Conservation (phyloP, 306 rosid genomes). For the Cucumis hystrix region DNA sequence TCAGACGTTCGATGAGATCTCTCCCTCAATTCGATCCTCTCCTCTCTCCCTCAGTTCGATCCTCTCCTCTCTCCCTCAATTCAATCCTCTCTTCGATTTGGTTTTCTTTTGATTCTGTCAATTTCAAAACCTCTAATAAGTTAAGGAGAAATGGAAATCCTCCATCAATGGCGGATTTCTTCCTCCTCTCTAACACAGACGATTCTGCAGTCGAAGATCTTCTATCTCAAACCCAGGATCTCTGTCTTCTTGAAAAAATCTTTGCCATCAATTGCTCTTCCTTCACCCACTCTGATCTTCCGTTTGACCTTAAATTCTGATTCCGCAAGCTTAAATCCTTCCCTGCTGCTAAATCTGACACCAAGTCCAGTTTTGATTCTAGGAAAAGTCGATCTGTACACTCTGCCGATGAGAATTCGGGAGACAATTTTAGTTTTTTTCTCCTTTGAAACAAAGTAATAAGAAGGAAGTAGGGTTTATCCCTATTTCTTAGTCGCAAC, state of each 20-base stretch:
- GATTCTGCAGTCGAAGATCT: conserved; percentile 56
- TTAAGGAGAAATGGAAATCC: too few species aligned
- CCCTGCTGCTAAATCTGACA: conserved; percentile 25
- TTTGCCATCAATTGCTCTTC: conserved; percentile 64
- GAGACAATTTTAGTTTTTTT: conserved; percentile 9
- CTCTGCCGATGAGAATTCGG: conserved; percentile 1
- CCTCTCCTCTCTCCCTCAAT: too few species aligned
- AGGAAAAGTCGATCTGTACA: neutral
- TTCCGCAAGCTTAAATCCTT: conserved; percentile 68
- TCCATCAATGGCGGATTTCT: conserved; percentile 38
- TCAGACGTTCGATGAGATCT: too few species aligned
- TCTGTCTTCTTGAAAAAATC: too few species aligned
- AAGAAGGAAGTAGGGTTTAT: conserved; percentile 1
- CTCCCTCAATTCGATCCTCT: too few species aligned
- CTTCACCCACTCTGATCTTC: conserved; percentile 44
- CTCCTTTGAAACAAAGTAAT: conserved; percentile 16
- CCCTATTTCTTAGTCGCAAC: conserved; percentile 11
- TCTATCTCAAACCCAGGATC: conserved; percentile 48
- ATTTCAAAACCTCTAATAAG: too few species aligned
- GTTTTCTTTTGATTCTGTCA: too few species aligned
- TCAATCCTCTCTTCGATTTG: too few species aligned
- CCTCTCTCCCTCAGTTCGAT: too few species aligned
- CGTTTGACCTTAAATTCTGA: conserved; percentile 63
- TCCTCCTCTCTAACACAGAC: conserved; percentile 38
- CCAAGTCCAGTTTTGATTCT: neutral